Conservation (phyloP, 768 basidiomycete species). For the Heimioporus sp. region DNA sequence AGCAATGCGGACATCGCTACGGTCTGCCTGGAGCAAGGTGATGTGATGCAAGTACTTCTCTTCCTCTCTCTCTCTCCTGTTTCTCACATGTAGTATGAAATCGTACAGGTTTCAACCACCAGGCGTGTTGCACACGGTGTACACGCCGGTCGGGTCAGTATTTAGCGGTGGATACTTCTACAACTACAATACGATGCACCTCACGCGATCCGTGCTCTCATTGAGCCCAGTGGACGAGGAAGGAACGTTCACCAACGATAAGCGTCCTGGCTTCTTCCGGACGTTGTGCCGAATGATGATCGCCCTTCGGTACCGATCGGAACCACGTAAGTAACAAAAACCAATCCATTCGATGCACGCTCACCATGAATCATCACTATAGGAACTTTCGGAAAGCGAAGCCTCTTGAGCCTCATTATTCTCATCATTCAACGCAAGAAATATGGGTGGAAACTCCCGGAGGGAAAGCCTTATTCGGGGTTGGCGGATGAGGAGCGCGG, state of each 20-base stretch:
- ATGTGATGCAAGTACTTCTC: constrained; percentile 1
- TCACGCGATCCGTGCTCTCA: neutral
- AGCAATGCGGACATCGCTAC: neutral
- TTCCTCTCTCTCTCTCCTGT: neutral
- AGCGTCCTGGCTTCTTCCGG: neutral
- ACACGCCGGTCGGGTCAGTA: neutral
- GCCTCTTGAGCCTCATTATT: too few relatives aligned
- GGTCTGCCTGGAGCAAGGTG: constrained; percentile 1
- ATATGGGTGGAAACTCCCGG: too few relatives aligned
- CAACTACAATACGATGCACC: constrained; percentile 4
- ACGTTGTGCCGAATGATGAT: neutral
- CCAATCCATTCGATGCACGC: too few relatives aligned
- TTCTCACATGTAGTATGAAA: neutral
- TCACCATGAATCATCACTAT: too few relatives aligned
- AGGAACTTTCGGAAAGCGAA: too few relatives aligned
- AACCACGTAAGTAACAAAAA: neutral
- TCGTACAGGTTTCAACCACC: constrained; percentile 1
- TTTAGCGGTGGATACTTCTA: constrained; percentile 3
- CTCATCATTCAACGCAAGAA: too few relatives aligned
- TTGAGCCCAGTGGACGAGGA: neutral
- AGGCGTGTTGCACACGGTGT: neutral
- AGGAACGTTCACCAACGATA: neutral
- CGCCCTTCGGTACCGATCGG: neutral
- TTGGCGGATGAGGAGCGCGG: too few relatives aligned
- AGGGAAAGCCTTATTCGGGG: too few relatives aligned